Percentiles rank a stretch among this genome's conserved stretches.
Conservation (phyloP, 352 stramenopile genomes). For the Globisporangium polare region DNA sequence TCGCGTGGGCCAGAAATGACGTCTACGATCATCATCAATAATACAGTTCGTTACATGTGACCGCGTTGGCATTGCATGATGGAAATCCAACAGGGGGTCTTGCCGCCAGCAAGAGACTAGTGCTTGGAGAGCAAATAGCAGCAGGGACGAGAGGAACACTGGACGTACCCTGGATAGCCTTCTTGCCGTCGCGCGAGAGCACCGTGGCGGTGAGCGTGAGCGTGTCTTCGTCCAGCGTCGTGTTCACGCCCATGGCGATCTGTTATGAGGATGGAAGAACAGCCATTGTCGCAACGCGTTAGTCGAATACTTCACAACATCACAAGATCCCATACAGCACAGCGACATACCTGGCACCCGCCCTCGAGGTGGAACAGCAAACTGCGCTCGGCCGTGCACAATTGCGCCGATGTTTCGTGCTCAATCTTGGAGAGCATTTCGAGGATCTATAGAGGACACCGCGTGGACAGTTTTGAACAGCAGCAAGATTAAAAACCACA, state of each 20-base stretch:
- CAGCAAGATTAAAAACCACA: background rate
- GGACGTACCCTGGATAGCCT: conserved; percentile 40
- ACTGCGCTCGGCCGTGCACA: conserved; percentile 81
- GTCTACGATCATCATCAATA: too few species aligned
- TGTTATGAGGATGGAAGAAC: conserved; percentile 10
- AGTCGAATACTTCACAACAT: too few species aligned
- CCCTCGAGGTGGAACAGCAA: conserved; percentile 80
- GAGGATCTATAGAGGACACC: conserved; percentile 35
- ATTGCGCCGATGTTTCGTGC: conserved; percentile 67
- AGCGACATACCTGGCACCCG: conserved; percentile 68
- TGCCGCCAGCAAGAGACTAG: too few species aligned
- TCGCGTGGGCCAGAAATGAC: conserved; percentile 50
- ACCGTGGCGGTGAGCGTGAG: conserved; percentile 70
- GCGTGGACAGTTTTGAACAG: background rate
- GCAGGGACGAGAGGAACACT: too few species aligned
- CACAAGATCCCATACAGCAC: too few species aligned
- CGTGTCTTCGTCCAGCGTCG: conserved; percentile 52
- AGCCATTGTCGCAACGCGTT: background rate
- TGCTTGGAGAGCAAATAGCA: too few species aligned
- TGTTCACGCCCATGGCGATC: conserved; percentile 83
- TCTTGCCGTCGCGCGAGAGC: conserved; percentile 69
- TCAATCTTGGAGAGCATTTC: conserved; percentile 77
- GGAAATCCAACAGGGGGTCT: too few species aligned
- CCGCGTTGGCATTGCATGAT: too few species aligned
- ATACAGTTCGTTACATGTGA: too few species aligned